Evolutionary conservation across 352 stramenopile genomes (phyloP).

Genomic region (Phytophthora sansomeana): DNA sequence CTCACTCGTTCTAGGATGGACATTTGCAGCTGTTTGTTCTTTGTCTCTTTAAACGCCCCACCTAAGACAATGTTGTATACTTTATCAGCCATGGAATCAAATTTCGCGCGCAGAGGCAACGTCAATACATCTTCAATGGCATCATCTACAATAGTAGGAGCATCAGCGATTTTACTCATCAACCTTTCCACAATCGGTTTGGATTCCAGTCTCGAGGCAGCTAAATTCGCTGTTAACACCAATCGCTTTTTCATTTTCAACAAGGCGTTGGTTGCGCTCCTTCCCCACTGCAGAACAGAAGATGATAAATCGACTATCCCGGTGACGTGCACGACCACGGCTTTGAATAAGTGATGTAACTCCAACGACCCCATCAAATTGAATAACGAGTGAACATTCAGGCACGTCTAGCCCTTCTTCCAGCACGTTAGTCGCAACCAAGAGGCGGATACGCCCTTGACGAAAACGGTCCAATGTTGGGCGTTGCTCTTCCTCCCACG

Average conservation of each 20-base stretch:
- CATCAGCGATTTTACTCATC: conserved; percentile 31
- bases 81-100: conserved; percentile 41
- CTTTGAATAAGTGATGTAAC: conserved; percentile 86
- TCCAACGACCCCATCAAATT: conserved; percentile 74
- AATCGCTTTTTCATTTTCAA: conserved; percentile 66
- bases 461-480: conserved; percentile 76
- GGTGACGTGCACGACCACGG: conserved; percentile 65
- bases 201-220: conserved; percentile 51
- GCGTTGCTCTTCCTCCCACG: conserved; percentile 80
- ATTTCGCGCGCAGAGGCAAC: conserved; percentile 25
- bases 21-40: conserved; percentile 26
- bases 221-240: conserved; percentile 44
- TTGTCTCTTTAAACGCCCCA: conserved; percentile 32
- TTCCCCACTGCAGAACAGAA: conserved; percentile 59
- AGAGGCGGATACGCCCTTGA: conserved; percentile 67
- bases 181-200: conserved; percentile 53
- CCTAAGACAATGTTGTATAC: conserved; percentile 57
- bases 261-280: conserved; percentile 52
- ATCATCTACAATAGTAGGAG: background rate
- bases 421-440: conserved; percentile 83
- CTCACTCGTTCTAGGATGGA: conserved; percentile 42
- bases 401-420: conserved; percentile 84
- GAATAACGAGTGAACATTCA: conserved; percentile 81
- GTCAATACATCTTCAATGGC: conserved; percentile 4
- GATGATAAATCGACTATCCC: conserved; percentile 72